A percentile compares a stretch with the other conserved stretches of the same genome.
Evolutionary conservation across 2,329 filamentous ascomycete genomes (phyloP).

Genomic region (Aspergillus sergii): DNA sequence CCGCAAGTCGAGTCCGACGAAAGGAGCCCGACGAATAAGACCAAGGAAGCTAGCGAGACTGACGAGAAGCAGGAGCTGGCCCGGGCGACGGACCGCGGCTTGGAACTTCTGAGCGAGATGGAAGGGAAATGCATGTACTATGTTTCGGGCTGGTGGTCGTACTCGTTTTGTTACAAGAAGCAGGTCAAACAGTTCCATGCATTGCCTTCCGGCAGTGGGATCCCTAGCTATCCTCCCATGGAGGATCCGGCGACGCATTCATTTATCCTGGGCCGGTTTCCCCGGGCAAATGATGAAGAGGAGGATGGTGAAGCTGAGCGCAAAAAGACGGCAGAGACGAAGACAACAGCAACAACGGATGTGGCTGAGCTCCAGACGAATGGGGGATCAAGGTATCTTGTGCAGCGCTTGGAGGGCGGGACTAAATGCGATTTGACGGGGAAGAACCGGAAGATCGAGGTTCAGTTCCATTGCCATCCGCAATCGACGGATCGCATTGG

Average conservation of each 20-base stretch:
- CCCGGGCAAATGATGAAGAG: slow-evolving; percentile 38
- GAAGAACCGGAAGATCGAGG: slow-evolving; percentile 77
- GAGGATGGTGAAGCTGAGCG: slow-evolving; percentile 29
- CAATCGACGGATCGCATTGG: slow-evolving; percentile 75
- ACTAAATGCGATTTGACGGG: slow-evolving; percentile 86
- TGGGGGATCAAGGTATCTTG: slow-evolving; percentile 81
- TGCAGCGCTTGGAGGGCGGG: slow-evolving; percentile 77
- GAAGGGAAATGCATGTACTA: slow-evolving; percentile 81
- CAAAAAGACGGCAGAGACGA: slow-evolving; percentile 29
- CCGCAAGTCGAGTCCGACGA: slow-evolving; percentile 67
- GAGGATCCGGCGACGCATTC: slow-evolving; percentile 76
- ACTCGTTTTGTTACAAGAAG: slow-evolving; percentile 88
- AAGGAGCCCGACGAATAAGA: slow-evolving; percentile 67
- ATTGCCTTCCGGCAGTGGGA: slow-evolving; percentile 68
- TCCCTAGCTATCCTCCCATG: slow-evolving; percentile 69
- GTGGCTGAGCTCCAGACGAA: slow-evolving; percentile 74
- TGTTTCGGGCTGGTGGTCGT: slow-evolving; percentile 91
- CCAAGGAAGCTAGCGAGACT: slow-evolving; percentile 57
- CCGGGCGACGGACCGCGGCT: slow-evolving; percentile 74
- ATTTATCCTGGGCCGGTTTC: slow-evolving; percentile 72
- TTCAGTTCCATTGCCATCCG: slow-evolving; percentile 77
- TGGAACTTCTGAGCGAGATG: slow-evolving; percentile 77
- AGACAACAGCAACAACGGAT: slow-evolving; percentile 31
- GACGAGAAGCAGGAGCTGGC: slow-evolving; percentile 80
- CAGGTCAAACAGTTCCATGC: slow-evolving; percentile 91